Percentiles rank a stretch among this genome's conserved stretches.
Evolutionary conservation across 768 basidiomycete species (phyloP).

Genomic region (Trametopsis cervina): DNA sequence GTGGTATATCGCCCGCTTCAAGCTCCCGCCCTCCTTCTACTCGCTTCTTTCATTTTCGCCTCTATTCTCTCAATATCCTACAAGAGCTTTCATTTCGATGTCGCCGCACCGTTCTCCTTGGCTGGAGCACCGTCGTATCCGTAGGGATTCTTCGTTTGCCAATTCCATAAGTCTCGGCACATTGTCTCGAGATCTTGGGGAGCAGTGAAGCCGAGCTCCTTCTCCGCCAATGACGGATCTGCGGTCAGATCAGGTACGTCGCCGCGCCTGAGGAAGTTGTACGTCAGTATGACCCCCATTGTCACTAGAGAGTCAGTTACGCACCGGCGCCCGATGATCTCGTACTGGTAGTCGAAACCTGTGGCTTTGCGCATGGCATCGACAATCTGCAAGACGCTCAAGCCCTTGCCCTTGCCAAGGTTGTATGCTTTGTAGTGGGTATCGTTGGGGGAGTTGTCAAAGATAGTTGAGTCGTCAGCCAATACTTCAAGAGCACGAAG

Average conservation of each 20-base stretch:
- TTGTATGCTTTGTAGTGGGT: constrained; percentile 91
- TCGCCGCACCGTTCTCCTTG: background rate
- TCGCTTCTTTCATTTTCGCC: too few species aligned
- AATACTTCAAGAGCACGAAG: constrained; percentile 86
- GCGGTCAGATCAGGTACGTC: constrained; percentile 97
- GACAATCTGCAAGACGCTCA: constrained; percentile 90
- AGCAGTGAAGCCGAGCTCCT: constrained; percentile 90
- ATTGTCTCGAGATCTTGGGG: constrained; percentile 77
- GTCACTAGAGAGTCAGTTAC: too few species aligned
- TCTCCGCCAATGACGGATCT: constrained; percentile 84
- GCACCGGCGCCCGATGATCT: constrained; percentile 86
- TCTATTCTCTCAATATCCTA: too few species aligned
- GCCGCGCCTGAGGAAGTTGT: constrained; percentile 61
- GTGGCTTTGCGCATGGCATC: constrained; percentile 92
- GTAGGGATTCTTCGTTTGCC: constrained; percentile 88
- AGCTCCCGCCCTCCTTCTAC: too few species aligned
- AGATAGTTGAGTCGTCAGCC: constrained; percentile 49
- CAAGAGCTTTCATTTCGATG: too few species aligned
- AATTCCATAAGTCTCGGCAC: constrained; percentile 98
- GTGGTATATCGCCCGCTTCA: too few species aligned
- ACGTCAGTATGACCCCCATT: too few species aligned
- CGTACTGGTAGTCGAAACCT: constrained; percentile 81
- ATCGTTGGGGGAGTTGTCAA: constrained; percentile 43
- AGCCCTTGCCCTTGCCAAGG: constrained; percentile 87
- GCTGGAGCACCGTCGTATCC: constrained; percentile 44